Conservation (phyloP, 331 rosid genomes). For the Telfairia occidentalis region DNA sequence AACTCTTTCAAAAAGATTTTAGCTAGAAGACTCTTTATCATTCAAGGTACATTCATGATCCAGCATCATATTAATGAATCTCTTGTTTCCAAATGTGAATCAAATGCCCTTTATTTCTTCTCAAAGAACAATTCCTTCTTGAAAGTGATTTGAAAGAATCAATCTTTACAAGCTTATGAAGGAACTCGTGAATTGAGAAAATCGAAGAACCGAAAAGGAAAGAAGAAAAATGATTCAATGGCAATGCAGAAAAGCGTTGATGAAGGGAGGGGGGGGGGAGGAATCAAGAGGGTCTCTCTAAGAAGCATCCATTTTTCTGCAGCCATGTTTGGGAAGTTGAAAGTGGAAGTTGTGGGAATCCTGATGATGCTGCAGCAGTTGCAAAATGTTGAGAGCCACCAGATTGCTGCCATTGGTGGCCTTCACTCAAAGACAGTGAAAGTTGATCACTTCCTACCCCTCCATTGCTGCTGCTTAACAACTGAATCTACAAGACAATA, state of each 20-base stretch:
- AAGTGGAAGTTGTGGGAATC: constrained; percentile 68
- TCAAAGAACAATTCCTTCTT: background rate
- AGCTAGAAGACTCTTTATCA: background rate
- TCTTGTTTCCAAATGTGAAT: constrained; percentile 7
- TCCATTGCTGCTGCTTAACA: constrained; percentile 66
- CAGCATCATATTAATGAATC: background rate
- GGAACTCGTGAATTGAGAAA: background rate
- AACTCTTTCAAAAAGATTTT: too few species aligned
- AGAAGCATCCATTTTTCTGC: constrained; percentile 9
- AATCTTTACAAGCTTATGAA: constrained; percentile 27
- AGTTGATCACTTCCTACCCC: constrained; percentile 57
- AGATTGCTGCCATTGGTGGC: constrained; percentile 44
- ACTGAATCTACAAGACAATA: constrained; percentile 22
- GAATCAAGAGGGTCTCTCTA: background rate
- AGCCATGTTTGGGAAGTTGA: background rate
- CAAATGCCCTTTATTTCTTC: background rate
- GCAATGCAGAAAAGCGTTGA: background rate
- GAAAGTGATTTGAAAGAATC: constrained; percentile 5
- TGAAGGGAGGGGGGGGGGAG: background rate
- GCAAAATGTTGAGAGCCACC: constrained; percentile 40
- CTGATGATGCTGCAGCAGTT: constrained; percentile 99
- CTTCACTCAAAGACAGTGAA: constrained; percentile 40
- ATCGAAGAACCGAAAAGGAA: background rate
- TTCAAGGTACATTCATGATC: background rate
- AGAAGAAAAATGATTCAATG: background rate